Percentiles rank a stretch among this genome's conserved stretches.
These are phyloP conservation scores for Sporothrix protearum DNA, from an alignment of 2,329 filamentous ascomycete species.

Conservation along the genomic window DNA sequence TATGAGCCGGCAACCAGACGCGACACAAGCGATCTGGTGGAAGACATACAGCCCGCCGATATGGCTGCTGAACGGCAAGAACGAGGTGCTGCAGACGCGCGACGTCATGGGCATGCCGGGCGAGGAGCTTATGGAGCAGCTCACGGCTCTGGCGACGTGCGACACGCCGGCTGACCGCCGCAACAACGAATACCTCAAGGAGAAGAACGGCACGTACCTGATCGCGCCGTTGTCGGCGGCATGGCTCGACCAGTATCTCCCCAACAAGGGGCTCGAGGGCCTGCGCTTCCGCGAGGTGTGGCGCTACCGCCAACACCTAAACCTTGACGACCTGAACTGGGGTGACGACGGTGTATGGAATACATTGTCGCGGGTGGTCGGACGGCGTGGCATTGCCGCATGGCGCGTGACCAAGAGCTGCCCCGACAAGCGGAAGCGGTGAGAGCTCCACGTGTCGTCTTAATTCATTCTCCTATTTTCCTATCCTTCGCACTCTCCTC, in stretches of 20 bases:
- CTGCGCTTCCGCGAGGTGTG: conserved; percentile 67
- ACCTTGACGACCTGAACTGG: conserved; percentile 77
- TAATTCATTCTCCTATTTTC: not conserved
- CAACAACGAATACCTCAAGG: conserved; percentile 55
- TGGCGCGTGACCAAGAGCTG: conserved; percentile 66
- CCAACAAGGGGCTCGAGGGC: conserved; percentile 56
- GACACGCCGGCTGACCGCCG: conserved; percentile 55
- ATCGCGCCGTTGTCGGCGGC: conserved; percentile 69
- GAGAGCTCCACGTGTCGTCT: not conserved
- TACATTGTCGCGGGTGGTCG: conserved; percentile 65
- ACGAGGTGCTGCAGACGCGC: conserved; percentile 63
- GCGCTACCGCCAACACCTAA: conserved; percentile 64
- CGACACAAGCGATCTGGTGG: conserved; percentile 74
- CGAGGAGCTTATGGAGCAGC: conserved; percentile 54
- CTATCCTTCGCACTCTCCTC: not conserved
- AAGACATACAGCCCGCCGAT: conserved; percentile 80
- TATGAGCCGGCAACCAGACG: conserved; percentile 65
- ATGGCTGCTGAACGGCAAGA: conserved; percentile 75
- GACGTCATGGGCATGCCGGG: conserved; percentile 72
- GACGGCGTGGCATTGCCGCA: conserved; percentile 57
- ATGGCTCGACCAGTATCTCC: conserved; percentile 62
- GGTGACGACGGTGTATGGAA: conserved; percentile 70
- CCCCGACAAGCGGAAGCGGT: conserved; percentile 21
- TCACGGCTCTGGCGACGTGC: conserved; percentile 60
- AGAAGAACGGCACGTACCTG: conserved; percentile 64